Conservation (phyloP, 306 rosid species). For the Aeschynomene evenia region DNA sequence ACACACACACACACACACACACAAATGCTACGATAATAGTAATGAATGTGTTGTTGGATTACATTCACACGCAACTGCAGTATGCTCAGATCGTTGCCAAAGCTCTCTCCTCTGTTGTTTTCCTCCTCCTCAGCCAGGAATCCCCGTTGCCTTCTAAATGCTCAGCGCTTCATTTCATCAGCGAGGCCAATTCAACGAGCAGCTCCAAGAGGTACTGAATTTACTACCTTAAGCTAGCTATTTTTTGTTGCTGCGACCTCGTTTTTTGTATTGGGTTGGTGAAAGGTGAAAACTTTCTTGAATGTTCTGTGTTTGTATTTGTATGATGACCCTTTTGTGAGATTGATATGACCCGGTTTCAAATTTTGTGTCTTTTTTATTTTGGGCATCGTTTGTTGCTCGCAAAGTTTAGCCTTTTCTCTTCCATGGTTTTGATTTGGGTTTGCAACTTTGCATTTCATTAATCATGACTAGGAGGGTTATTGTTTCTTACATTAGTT, state of each 20-base stretch:
- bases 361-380: not conserved
- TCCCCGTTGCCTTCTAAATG: constrained; percentile 8
- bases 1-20: no score
- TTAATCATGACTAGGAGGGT: not conserved
- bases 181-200: not conserved
- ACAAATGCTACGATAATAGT: not conserved
- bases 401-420: not conserved
- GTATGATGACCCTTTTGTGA: no score
- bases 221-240: not conserved
- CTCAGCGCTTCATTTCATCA: constrained; percentile 26
- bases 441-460: not conserved
- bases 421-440: not conserved
- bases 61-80: not conserved
- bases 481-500: not conserved
- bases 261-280: no score
- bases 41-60: not conserved
- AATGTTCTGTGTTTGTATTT: no score
- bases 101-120: constrained; percentile 32
- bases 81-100: constrained; percentile 41
- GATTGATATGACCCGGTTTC: constrained; percentile 17
- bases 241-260: not conserved
- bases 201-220: constrained; percentile 34
- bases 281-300: no score
- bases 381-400: not conserved
- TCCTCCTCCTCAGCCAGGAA: constrained; percentile 14